Evolutionary conservation across 1,284 basidiomycete genomes (phyloP), one percentile per base, ranked within the genome.

Genomic region (Taiwanofungus camphoratus): DNA sequence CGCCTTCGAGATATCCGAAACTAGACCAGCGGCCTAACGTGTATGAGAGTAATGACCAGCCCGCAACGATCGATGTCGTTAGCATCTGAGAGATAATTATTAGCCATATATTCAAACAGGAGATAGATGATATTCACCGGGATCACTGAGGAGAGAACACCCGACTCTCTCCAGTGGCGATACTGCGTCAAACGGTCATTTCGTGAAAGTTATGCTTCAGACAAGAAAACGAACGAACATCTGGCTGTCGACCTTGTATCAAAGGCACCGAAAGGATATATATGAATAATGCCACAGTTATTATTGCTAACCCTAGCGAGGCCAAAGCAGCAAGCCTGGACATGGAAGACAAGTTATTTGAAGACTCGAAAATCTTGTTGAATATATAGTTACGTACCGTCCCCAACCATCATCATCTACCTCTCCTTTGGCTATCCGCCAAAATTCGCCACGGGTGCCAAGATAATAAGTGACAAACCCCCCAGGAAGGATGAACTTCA

Each of bases 401-500:
- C 70, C 77, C 73, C 73, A 79, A 21, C 63, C 64, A 13, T 55
- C 55, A 22, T 64, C 59, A 16, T 62, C 65, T 13, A 49, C 53
- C 3, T 58, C 49, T 1, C 54, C 58, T 13, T 34, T 47, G 36
- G 69, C 60, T 16, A 80, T 59, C 22, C 54, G 58, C 55, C 69
- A 68, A 41, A 86, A 69, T 44, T 75, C 64, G 26, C 67, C 61
- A 22, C 74, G 60, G 9, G 78, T 80, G 29, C 71, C 69, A 20
- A 86, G 65, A 53, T 76, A 74, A 55, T 77, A 81, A 2, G 82
- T 84, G 52, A 79, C 52, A 33, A 65, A 57, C 5, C 68, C 79
- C 11, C 85, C 85, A 12, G 85, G 83, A 13, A 86, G 56, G 33
- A 86, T 77, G 43, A 87, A 78, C 57, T 85, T 84, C 55, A 87